A percentile compares a stretch with the other conserved stretches of the same genome.
phyloP scores from a whole-genome alignment of 176 grass and related monocot species.

The Cenchrus fungigraminus region DNA sequence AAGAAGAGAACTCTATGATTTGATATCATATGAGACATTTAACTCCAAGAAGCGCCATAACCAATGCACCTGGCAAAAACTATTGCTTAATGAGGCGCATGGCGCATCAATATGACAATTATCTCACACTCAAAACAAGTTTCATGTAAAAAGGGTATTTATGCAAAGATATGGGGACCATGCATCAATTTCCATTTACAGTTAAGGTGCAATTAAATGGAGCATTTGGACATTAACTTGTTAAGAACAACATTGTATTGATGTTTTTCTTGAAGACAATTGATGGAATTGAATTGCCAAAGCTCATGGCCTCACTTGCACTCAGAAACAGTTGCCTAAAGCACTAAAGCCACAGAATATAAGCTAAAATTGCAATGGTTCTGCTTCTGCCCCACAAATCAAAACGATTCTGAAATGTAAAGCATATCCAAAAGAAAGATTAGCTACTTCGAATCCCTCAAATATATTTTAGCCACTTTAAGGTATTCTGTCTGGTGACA shows the following conservation, averaged over 20 bases:
- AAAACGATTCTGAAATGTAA: not conserved
- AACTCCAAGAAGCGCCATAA: not conserved
- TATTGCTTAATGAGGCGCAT: conserved; percentile 9
- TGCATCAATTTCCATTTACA: not conserved
- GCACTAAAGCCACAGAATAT: conserved; percentile 4
- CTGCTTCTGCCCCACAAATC: not conserved
- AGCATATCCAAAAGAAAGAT: not conserved
- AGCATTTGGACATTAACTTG: not conserved
- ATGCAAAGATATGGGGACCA: not conserved
- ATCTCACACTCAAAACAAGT: not conserved
- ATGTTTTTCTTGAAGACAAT: not conserved
- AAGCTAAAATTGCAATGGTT: conserved; percentile 14
- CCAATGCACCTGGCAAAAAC: not conserved
- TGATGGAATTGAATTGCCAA: not conserved
- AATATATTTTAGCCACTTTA: not conserved
- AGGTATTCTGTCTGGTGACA: not conserved
- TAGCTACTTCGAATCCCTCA: not conserved
- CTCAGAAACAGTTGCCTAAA: conserved; percentile 1
- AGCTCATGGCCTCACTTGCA: not conserved
- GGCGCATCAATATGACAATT: not conserved
- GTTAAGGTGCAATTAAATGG: not conserved
- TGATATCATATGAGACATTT: not conserved
- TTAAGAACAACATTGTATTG: not conserved
- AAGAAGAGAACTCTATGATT: not conserved
- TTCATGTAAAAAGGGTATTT: not conserved